Conservation (phyloP, 805 yeast species). For the Zygosaccharomyces bailii region DNA sequence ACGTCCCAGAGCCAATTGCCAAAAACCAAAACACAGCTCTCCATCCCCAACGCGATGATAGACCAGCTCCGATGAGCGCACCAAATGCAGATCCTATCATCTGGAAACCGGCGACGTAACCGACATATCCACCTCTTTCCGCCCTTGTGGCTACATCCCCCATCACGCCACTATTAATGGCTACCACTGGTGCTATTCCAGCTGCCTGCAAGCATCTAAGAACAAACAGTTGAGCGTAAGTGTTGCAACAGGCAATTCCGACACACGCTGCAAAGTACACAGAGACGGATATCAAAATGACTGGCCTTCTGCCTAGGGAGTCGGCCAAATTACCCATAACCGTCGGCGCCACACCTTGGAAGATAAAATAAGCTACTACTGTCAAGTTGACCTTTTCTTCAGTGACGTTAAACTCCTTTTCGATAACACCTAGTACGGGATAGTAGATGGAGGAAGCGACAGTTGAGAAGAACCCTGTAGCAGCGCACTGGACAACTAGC, state of each 20-base stretch:
- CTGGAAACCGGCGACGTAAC: constrained; percentile 60
- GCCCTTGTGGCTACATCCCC: constrained; percentile 67
- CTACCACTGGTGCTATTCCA: constrained; percentile 71
- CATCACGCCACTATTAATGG: constrained; percentile 64
- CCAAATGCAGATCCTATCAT: constrained; percentile 76
- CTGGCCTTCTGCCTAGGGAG: constrained; percentile 66
- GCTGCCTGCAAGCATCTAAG: constrained; percentile 74
- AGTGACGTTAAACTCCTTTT: constrained; percentile 50
- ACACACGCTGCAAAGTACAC: constrained; percentile 60
- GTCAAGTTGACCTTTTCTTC: constrained; percentile 65
- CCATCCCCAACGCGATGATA: constrained; percentile 56
- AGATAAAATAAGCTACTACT: constrained; percentile 68
- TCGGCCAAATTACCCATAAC: constrained; percentile 69
- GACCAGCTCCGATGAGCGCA: constrained; percentile 57
- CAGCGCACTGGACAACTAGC: constrained; percentile 41
- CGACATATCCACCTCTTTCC: constrained; percentile 69
- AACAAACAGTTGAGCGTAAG: constrained; percentile 57
- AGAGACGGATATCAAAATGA: constrained; percentile 50
- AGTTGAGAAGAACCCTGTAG: constrained; percentile 62
- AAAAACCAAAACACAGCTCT: constrained; percentile 73
- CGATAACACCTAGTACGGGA: constrained; percentile 65
- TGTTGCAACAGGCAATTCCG: constrained; percentile 58
- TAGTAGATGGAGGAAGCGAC: constrained; percentile 75
- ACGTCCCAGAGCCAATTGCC: constrained; percentile 56
- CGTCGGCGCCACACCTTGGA: constrained; percentile 77